A percentile compares a stretch with the other conserved stretches of the same genome.
Conservation (phyloP, 2,329 filamentous ascomycete species). For the Colletotrichum euphorbiae region DNA sequence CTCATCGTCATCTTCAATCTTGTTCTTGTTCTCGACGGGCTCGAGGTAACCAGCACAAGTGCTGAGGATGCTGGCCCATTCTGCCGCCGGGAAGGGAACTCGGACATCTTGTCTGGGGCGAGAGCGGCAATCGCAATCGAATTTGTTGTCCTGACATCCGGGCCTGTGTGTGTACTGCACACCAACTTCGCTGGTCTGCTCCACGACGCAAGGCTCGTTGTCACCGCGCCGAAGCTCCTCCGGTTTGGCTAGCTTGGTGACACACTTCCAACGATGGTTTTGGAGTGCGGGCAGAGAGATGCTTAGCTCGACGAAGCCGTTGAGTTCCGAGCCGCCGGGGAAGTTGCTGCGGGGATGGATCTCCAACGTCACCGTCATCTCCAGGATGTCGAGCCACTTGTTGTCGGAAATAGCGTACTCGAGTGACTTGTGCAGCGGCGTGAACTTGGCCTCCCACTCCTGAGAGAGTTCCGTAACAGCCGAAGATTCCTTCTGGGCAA, state of each 20-base stretch:
- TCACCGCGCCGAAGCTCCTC: conserved; percentile 59
- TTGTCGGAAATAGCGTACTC: conserved; percentile 61
- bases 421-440: conserved; percentile 65
- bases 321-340: conserved; percentile 69
- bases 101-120: conserved; percentile 61
- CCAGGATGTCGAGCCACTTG: conserved; percentile 67
- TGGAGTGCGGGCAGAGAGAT: conserved; percentile 66
- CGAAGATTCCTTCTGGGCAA: conserved; percentile 67
- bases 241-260: conserved; percentile 69
- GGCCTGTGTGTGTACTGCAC: conserved; percentile 61
- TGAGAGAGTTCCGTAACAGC: conserved; percentile 64
- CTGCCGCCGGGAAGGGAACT: conserved; percentile 68
- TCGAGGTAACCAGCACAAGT: conserved; percentile 64
- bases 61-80: conserved; percentile 70
- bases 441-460: conserved; percentile 70
- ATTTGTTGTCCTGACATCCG: conserved; percentile 61
- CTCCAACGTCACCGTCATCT: conserved; percentile 72
- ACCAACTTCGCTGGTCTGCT: conserved; percentile 63
- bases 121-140: conserved; percentile 63
- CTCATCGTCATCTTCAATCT: conserved; percentile 43
- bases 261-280: conserved; percentile 70
- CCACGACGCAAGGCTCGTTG: conserved; percentile 56
- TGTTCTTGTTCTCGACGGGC: conserved; percentile 40
- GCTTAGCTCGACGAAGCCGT: conserved; percentile 69
- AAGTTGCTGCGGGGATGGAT: conserved; percentile 68